These are phyloP conservation scores for Daphne laureola DNA, from an alignment of 441 rosid genomes.

Conservation along the genomic window DNA sequence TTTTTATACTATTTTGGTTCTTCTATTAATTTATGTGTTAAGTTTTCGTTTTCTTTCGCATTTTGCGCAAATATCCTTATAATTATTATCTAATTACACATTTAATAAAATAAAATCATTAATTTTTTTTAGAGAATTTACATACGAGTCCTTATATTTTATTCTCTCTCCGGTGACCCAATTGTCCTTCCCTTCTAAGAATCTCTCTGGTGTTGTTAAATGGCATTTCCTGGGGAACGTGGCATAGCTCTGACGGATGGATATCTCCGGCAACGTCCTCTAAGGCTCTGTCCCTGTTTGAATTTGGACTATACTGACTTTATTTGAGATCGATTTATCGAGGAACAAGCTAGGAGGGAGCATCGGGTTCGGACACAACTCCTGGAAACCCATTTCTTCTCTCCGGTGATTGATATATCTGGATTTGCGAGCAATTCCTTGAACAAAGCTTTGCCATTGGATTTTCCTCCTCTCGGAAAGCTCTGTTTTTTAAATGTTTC, in stretches of 20 bases:
- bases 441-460: constrained; percentile 64
- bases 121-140: too few relatives aligned
- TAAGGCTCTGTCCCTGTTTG: constrained; percentile 56
- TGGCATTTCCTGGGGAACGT: constrained; percentile 52
- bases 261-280: constrained; percentile 68
- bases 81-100: too few relatives aligned
- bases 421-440: constrained; percentile 63
- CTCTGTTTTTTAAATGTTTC: constrained; percentile 61
- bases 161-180: constrained; percentile 21
- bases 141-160: too few relatives aligned
- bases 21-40: too few relatives aligned
- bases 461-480: constrained; percentile 51
- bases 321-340: constrained; percentile 42
- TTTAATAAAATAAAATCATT: too few relatives aligned
- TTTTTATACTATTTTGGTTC: too few relatives aligned
- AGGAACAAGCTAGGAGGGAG: constrained; percentile 62
- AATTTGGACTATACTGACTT: constrained; percentile 49
- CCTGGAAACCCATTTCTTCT: constrained; percentile 33
- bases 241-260: constrained; percentile 38
- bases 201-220: constrained; percentile 50
- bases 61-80: too few relatives aligned
- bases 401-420: constrained; percentile 41
- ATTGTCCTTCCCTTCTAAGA: constrained; percentile 43
- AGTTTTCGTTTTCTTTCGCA: too few relatives aligned
- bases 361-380: constrained; percentile 25